Evolutionary conservation across 1,284 basidiomycete species (phyloP), one percentile per base, ranked within the genome.

Genomic region (Porodaedalea pini): DNA sequence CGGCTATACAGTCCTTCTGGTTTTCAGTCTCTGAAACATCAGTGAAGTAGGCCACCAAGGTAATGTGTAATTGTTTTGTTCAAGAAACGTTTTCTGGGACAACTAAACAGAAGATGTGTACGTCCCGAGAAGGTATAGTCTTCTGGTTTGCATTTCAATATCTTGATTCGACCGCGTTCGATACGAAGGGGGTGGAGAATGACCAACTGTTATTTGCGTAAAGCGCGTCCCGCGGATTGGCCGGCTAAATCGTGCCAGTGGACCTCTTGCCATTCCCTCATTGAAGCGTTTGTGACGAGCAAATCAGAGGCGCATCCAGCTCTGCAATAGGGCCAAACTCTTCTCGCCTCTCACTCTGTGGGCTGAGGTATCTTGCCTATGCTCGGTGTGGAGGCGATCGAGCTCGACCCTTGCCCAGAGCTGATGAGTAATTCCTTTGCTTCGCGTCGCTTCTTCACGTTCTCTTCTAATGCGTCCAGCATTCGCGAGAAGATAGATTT

Each of bases 371-470:
- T n/a, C 15, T 43, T 43, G n/a, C 17, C 40, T n/a, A 21, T 29
- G 37, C 17, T 36, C 27, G 40, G 31, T 15, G 31, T 15, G 13
- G 29, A 51, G 56, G 29, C 34, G 56, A 57, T 57, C 59, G 59
- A 61, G 59, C 59, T 61, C 59, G 59, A 61, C 59, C 59, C 56
- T 61, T 61, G 51, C 55, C 59, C 59, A 57, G 41, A 36, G 54
- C 51, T 61, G 59, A 49, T 21, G 17, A 19, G 10, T n/a, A 17
- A 36, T 11, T 15, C 40, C 25, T 29, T 31, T 27, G 19, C 32
- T 21, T 5, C 8, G 23, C 10, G 40, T 31, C 27, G 52, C 52
- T 44, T 31, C 34, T 31, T 32, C 27, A 29, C 23, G 27, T 25
- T 49, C 27, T 29, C 23, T 13, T 27, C 21, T 5, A 49, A 15